Conservation (phyloP, 2,329 filamentous ascomycete species). For the Pleomassaria siparia region DNA sequence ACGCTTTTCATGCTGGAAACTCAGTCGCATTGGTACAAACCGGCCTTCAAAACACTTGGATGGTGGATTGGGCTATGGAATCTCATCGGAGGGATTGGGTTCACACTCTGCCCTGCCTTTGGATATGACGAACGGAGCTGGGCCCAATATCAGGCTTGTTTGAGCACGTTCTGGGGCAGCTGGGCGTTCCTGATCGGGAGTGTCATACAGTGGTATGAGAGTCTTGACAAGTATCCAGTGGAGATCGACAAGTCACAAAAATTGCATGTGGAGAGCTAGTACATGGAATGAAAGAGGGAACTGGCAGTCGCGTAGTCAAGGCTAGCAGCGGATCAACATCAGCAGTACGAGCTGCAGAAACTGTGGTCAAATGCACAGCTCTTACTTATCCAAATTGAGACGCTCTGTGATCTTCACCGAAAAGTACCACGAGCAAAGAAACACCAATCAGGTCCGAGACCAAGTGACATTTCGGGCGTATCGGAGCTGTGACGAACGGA, state of each 20-base stretch:
- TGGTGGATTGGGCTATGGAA: slow-evolving; percentile 72
- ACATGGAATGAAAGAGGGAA: neutral
- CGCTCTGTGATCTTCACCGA: neutral
- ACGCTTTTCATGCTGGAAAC: slow-evolving; percentile 67
- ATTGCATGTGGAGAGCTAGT: neutral
- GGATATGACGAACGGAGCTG: slow-evolving; percentile 33
- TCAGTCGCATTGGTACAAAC: slow-evolving; percentile 63
- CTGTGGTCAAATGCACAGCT: neutral
- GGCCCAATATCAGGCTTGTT: slow-evolving; percentile 35
- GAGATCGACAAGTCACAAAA: slow-evolving; percentile 13
- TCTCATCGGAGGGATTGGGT: slow-evolving; percentile 63
- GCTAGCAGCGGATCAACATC: neutral
- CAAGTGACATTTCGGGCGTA: neutral
- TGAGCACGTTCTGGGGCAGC: slow-evolving; percentile 39
- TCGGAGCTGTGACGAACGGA: neutral
- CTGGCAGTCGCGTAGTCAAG: neutral
- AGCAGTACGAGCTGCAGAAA: neutral
- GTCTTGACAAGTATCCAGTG: slow-evolving; percentile 36
- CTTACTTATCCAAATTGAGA: neutral
- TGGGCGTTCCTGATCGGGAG: slow-evolving; percentile 40
- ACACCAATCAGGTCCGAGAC: neutral
- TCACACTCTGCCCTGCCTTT: slow-evolving; percentile 50
- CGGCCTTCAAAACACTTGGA: slow-evolving; percentile 58
- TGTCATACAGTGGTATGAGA: slow-evolving; percentile 38
- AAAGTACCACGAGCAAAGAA: neutral